Percentiles rank a stretch among this genome's conserved stretches.
Conservation (phyloP, 2,329 filamentous ascomycete species). For the Colletotrichum karsti region DNA sequence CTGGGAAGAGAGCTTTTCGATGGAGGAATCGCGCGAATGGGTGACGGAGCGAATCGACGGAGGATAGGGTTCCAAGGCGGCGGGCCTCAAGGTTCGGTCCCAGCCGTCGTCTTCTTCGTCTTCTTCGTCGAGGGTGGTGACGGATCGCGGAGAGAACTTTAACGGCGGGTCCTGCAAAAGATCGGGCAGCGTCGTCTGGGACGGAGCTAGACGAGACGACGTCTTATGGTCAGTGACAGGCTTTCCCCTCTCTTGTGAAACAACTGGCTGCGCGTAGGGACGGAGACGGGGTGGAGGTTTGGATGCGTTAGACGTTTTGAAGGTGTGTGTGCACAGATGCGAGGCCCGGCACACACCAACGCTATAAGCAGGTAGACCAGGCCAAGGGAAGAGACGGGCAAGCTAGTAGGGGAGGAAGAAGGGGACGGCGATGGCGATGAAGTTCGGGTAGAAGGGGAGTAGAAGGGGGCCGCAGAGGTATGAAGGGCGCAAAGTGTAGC, state of each 20-base stretch:
- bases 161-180: conserved; percentile 58
- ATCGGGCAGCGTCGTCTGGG: conserved; percentile 67
- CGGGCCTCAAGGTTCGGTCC: conserved; percentile 60
- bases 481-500: conserved; percentile 2
- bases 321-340: conserved; percentile 31
- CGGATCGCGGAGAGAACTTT: conserved; percentile 60
- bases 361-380: conserved; percentile 3
- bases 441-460: not conserved
- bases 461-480: conserved; percentile 3
- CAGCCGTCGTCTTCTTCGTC: conserved; percentile 57
- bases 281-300: conserved; percentile 28
- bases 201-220: conserved; percentile 56
- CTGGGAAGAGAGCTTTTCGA: conserved; percentile 58
- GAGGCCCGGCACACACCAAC: conserved; percentile 15
- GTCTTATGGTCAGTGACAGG: conserved; percentile 30
- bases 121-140: conserved; percentile 62
- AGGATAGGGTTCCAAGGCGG: conserved; percentile 46
- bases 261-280: conserved; percentile 33
- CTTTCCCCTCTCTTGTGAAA: conserved; percentile 41
- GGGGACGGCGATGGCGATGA: not conserved
- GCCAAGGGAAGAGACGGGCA: not conserved
- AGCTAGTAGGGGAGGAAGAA: not conserved
- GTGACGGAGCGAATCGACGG: conserved; percentile 49
- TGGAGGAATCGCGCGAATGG: conserved; percentile 67
- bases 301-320: conserved; percentile 30